Percentiles rank a stretch among this genome's conserved stretches.
Evolutionary conservation across 441 rosid species (phyloP).

Genomic region (Bruguiera hainesii): DNA sequence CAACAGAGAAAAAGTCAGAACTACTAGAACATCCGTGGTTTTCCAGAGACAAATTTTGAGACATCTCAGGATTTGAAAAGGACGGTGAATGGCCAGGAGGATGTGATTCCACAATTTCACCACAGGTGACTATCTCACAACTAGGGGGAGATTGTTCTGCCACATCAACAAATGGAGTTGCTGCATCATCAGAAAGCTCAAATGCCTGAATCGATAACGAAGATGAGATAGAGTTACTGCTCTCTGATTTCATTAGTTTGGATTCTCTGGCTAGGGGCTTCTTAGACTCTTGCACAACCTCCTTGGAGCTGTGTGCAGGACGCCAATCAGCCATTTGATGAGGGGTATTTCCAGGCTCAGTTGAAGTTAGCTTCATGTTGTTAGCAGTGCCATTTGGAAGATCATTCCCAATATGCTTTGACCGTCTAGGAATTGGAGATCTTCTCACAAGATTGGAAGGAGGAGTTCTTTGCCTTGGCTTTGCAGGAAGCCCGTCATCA

Average conservation of each 20-base stretch:
- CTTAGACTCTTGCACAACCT: constrained; percentile 31
- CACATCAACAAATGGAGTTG: constrained; percentile 55
- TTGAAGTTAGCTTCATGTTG: constrained; percentile 34
- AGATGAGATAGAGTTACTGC: constrained; percentile 70
- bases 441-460: constrained; percentile 53
- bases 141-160: constrained; percentile 37
- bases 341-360: constrained; percentile 35
- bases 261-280: constrained; percentile 40
- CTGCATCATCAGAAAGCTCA: constrained; percentile 77
- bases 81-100: constrained; percentile 33
- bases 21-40: constrained; percentile 26
- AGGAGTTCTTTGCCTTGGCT: constrained; percentile 72
- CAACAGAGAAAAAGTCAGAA: constrained; percentile 31
- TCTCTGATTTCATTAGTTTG: constrained; percentile 59
- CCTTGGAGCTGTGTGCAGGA: constrained; percentile 25
- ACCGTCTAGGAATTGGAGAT: constrained; percentile 45
- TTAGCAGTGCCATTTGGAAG: constrained; percentile 35
- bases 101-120: constrained; percentile 33
- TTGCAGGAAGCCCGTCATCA: constrained; percentile 52
- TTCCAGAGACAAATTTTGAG: constrained; percentile 30
- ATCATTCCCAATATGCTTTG: constrained; percentile 49
- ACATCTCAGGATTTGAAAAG: constrained; percentile 22
- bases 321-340: constrained; percentile 26
- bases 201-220: constrained; percentile 67
- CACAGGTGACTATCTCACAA: constrained; percentile 28